Percentiles rank a stretch among this genome's conserved stretches.
phyloP scores from a whole-genome alignment of 345 rosid species.

The Eucalyptus albens region DNA sequence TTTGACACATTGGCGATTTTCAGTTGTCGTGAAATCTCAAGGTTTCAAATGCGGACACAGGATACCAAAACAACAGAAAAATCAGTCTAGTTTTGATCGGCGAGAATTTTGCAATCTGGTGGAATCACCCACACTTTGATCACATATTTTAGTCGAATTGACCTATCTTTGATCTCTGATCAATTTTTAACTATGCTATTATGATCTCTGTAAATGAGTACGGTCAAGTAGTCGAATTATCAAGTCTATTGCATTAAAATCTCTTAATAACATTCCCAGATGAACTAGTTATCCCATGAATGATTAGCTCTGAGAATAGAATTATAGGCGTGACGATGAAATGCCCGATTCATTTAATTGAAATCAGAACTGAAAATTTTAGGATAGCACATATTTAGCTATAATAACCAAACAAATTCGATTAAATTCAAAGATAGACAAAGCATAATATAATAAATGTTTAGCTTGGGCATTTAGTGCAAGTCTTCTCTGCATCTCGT shows the following conservation, averaged over 20 bases:
- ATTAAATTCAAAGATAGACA: neutral
- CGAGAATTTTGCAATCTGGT: no score
- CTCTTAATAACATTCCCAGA: accelerated
- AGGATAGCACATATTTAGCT: neutral
- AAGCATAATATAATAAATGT: neutral
- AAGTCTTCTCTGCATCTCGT: neutral
- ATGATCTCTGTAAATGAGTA: no score
- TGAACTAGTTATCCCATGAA: no score
- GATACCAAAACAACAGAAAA: no score
- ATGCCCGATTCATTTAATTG: no score
- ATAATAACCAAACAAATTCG: no score
- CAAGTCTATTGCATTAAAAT: no score
- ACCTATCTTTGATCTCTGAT: accelerated
- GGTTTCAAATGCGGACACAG: accelerated
- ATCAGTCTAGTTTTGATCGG: accelerated
- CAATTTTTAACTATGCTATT: accelerated
- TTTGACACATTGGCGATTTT: accelerated
- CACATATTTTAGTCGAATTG: accelerated
- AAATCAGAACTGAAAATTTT: no score
- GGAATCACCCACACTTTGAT: no score
- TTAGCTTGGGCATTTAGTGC: neutral
- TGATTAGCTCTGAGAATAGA: accelerated
- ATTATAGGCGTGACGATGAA: accelerated
- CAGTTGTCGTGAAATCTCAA: no score
- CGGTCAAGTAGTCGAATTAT: no score